A percentile compares a stretch with the other conserved stretches of the same genome.
phyloP scores from a whole-genome alignment of 2,329 filamentous ascomycete species.

The Phoma herbarum region DNA sequence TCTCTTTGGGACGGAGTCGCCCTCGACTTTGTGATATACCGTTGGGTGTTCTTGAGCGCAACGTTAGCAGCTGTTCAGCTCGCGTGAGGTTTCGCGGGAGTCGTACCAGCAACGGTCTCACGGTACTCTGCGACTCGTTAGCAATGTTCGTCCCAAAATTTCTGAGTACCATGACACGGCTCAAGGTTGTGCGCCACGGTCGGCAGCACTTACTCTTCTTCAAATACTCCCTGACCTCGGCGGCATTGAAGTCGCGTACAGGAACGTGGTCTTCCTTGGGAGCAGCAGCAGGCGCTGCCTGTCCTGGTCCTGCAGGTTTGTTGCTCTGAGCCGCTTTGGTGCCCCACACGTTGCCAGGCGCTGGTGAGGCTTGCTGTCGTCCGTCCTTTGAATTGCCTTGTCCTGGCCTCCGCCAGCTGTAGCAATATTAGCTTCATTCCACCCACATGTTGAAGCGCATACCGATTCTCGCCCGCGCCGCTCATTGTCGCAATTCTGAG shows the following conservation, averaged over 20 bases:
- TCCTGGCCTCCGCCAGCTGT: constrained; percentile 49
- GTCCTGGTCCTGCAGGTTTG: constrained; percentile 36
- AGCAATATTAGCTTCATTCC: constrained; percentile 26
- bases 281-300: constrained; percentile 25
- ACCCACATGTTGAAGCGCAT: constrained; percentile 16
- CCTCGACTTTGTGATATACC: constrained; percentile 51
- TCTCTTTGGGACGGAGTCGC: constrained; percentile 50
- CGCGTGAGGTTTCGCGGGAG: constrained; percentile 8
- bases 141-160: constrained; percentile 14
- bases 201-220: constrained; percentile 47
- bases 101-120: constrained; percentile 43
- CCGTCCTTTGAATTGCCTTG: constrained; percentile 48
- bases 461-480: constrained; percentile 52
- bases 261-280: constrained; percentile 43
- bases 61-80: constrained; percentile 31
- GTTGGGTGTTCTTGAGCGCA: constrained; percentile 38
- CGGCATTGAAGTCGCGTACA: constrained; percentile 55
- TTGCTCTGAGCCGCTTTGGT: constrained; percentile 39
- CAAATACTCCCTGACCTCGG: constrained; percentile 55
- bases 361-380: constrained; percentile 44
- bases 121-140: constrained; percentile 40
- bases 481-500: constrained; percentile 45
- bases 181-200: background rate
- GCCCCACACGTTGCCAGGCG: constrained; percentile 48
- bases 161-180: background rate